Percentiles rank a stretch among this genome's conserved stretches.
These are phyloP conservation scores for Narthecium ossifragum DNA, from an alignment of 106 monocot genomes.

Conservation along the genomic window DNA sequence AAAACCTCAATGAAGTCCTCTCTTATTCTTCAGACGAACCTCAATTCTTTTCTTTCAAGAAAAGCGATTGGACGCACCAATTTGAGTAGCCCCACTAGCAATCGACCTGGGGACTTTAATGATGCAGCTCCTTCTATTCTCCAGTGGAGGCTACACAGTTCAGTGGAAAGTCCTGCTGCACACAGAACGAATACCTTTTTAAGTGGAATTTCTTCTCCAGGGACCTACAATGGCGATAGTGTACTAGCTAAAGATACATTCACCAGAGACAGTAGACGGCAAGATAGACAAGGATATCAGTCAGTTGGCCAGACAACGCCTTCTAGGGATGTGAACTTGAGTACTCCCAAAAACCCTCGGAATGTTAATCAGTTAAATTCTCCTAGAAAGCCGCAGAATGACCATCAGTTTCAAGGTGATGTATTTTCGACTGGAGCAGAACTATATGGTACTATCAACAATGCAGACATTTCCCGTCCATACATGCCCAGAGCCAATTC, in stretches of 20 bases:
- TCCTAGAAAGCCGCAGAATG: conserved; percentile 5
- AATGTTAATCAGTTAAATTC: conserved; percentile 8
- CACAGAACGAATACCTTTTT: conserved; percentile 1
- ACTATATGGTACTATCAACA: conserved; percentile 6
- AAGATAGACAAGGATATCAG: conserved; percentile 13
- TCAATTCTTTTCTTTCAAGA: conserved; percentile 2
- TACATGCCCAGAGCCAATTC: conserved; percentile 1
- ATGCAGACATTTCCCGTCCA: conserved; percentile 13
- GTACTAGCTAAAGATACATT: conserved; percentile 8
- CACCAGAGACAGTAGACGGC: neutral
- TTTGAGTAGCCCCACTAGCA: conserved; percentile 8
- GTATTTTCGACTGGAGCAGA: conserved; percentile 6
- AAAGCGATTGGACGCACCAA: conserved; percentile 2
- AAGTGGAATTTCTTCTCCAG: conserved; percentile 11
- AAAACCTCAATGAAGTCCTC: conserved; percentile 12
- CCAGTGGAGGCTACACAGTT: conserved; percentile 14
- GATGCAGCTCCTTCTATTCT: conserved; percentile 21
- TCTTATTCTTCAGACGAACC: conserved; percentile 29
- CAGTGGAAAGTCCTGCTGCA: conserved; percentile 15
- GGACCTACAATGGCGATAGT: conserved; percentile 11
- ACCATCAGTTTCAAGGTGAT: conserved; percentile 1
- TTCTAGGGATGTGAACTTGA: neutral
- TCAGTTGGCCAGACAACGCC: conserved; percentile 7
- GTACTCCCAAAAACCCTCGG: conserved; percentile 2
- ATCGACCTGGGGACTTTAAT: conserved; percentile 2